Percentiles rank a stretch among this genome's conserved stretches.
phyloP scores from a whole-genome alignment of 257 asterid species.

The Schizonepeta tenuifolia region DNA sequence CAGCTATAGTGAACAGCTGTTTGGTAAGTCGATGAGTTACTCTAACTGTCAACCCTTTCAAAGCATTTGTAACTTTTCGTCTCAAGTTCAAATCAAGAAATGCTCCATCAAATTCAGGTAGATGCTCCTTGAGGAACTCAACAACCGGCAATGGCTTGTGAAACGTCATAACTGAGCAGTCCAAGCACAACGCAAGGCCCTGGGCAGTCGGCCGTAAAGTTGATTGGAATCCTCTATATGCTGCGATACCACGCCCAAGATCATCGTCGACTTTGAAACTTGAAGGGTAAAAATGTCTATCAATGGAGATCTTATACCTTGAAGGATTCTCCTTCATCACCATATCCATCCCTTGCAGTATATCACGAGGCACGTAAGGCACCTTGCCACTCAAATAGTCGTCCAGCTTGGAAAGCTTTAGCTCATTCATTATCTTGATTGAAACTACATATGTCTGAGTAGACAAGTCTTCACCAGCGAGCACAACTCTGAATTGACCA shows the following conservation, averaged over 20 bases:
- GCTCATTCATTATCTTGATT: constrained; percentile 55
- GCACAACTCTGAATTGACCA: constrained; percentile 54
- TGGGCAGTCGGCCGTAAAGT: constrained; percentile 64
- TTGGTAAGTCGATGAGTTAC: constrained; percentile 63
- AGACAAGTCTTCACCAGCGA: constrained; percentile 43
- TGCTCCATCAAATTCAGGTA: constrained; percentile 40
- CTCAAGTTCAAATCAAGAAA: constrained; percentile 34
- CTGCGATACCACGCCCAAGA: constrained; percentile 59
- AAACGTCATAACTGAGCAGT: constrained; percentile 62
- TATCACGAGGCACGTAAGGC: constrained; percentile 60
- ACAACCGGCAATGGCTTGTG: constrained; percentile 61
- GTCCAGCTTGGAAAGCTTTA: constrained; percentile 63
- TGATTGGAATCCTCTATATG: constrained; percentile 64
- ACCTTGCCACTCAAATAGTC: constrained; percentile 56
- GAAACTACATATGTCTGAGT: constrained; percentile 43
- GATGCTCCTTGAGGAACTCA: constrained; percentile 50
- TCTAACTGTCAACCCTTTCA: constrained; percentile 59
- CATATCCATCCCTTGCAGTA: constrained; percentile 72
- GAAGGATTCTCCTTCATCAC: constrained; percentile 78
- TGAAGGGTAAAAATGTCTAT: constrained; percentile 54
- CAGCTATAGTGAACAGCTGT: constrained; percentile 50
- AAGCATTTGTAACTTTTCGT: constrained; percentile 35
- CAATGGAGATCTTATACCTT: constrained; percentile 46
- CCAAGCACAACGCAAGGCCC: constrained; percentile 68
- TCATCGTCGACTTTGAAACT: constrained; percentile 46